phyloP scores from a whole-genome alignment of 2,329 filamentous ascomycete species.

The Penicillium sp. region DNA sequence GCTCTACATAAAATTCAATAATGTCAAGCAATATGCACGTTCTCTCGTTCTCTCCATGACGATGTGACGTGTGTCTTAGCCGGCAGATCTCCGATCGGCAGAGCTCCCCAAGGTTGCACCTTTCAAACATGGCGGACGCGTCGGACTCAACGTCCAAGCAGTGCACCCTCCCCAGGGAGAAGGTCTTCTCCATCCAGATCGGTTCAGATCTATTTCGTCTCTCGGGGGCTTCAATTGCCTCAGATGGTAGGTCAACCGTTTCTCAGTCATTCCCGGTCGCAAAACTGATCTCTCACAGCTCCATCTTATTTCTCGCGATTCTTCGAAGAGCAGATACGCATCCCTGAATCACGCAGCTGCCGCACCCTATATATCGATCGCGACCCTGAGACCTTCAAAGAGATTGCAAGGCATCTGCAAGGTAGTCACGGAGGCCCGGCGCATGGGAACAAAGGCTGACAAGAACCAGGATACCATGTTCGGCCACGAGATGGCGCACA shows the following conservation, averaged over 20 bases:
- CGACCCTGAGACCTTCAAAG: constrained; percentile 82
- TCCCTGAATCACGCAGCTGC: constrained; percentile 59
- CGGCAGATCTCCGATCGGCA: not conserved
- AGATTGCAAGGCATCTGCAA: constrained; percentile 88
- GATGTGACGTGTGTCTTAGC: not conserved
- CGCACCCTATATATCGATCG: constrained; percentile 93
- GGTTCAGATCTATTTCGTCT: constrained; percentile 68
- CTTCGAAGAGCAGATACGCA: constrained; percentile 77
- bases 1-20: not conserved
- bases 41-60: not conserved
- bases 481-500: constrained; percentile 77
- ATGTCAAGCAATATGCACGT: not conserved
- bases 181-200: constrained; percentile 70
- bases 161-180: constrained; percentile 53
- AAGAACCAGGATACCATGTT: constrained; percentile 70
- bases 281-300: constrained; percentile 62
- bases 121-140: constrained; percentile 4
- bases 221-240: constrained; percentile 69
- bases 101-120: not conserved
- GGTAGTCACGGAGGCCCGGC: constrained; percentile 44
- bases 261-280: not conserved
- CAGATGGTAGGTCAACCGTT: constrained; percentile 60
- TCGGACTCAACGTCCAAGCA: not conserved
- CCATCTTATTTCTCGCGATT: constrained; percentile 96
- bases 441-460: constrained; percentile 1